Evolutionary conservation across 805 yeast genomes (phyloP), one percentile per base, ranked within the genome.

Genomic region (Priceomyces haplophilus): DNA sequence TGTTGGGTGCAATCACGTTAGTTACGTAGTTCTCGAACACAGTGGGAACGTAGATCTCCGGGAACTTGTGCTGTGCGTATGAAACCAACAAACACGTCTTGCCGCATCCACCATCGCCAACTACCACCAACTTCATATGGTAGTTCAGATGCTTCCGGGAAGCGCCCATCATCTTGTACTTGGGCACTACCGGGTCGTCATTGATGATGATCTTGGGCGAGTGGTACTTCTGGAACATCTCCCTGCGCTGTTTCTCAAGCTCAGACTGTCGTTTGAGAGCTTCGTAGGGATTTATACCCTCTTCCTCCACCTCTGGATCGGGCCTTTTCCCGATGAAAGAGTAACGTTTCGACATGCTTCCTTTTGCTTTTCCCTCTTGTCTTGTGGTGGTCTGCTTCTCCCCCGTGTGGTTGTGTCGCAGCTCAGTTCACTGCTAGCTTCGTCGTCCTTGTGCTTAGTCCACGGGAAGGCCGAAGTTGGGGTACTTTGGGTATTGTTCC

Each of bases 31-130:
- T 86, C 50, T 86, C 95, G 64, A 88, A 86, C 21, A 88, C 82
- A 0, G 93, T 86, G 1, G 96, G 96, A 5, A 85, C 85, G 56
- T 88, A 85, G 7, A 74, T 72, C 34, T 75, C 77, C 1, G 95
- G 93, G 57, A 85, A 85, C 51, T 72, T 67, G 17, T 85, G 83
- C 53, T 82, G 80, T 3, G 87, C 76, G 58, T 83, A 88, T 15
- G 86, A 64, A n/a, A 69, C 73, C 44, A 86, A 56, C 52, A 88
- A 61, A 53, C 90, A 84, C 0, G 96, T 88, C 60, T 88, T 88
- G n/a, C 96, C 96, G 58, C 93, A 83, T 13, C 88, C 90, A 53
- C 91, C 89, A 61, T 88, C 96, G 6, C 96, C 96, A 7, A 88
- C 93, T 20, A 85, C 85, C 10, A 88, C 95, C 4, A 86, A 65